Conservation (phyloP, 2,329 filamentous ascomycete species). For the Colletotrichum scovillei region DNA sequence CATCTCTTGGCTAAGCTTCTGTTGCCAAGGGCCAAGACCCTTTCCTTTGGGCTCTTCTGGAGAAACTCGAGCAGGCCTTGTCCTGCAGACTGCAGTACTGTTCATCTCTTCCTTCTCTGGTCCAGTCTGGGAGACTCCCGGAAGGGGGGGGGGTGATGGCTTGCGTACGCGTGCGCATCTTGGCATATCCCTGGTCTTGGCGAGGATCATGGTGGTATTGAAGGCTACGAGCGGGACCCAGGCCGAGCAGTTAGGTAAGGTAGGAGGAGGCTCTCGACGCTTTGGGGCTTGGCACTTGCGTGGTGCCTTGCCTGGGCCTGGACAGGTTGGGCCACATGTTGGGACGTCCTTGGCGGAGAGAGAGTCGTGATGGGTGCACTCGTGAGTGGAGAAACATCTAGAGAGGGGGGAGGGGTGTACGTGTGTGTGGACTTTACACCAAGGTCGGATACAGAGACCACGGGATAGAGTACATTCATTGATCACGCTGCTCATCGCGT, state of each 20-base stretch:
- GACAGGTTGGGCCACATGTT: not conserved
- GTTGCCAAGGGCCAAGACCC: conserved; percentile 27
- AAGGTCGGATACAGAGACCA: too few species aligned
- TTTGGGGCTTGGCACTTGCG: conserved; percentile 20
- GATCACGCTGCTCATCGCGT: not conserved
- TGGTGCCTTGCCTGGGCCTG: conserved; percentile 9
- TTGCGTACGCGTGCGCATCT: conserved; percentile 9
- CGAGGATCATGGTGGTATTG: conserved; percentile 6
- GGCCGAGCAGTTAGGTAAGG: not conserved
- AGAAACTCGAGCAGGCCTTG: not conserved
- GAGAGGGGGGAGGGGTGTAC: not conserved
- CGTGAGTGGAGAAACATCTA: not conserved
- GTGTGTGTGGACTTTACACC: too few species aligned
- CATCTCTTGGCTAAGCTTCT: conserved; percentile 32
- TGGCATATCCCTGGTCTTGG: not conserved
- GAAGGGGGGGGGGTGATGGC: not conserved
- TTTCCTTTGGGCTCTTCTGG: not conserved
- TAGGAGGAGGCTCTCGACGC: conserved; percentile 23
- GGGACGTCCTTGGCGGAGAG: conserved; percentile 14
- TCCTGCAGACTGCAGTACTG: not conserved
- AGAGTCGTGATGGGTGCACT: not conserved
- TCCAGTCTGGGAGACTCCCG: not conserved
- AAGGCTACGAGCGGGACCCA: not conserved
- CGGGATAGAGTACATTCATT: not conserved
- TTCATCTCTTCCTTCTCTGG: not conserved